Percentiles rank a stretch among this genome's conserved stretches.
Evolutionary conservation across 2,329 filamentous ascomycete species (phyloP).

Genomic region (Hawksworthiomyces lignivorus): DNA sequence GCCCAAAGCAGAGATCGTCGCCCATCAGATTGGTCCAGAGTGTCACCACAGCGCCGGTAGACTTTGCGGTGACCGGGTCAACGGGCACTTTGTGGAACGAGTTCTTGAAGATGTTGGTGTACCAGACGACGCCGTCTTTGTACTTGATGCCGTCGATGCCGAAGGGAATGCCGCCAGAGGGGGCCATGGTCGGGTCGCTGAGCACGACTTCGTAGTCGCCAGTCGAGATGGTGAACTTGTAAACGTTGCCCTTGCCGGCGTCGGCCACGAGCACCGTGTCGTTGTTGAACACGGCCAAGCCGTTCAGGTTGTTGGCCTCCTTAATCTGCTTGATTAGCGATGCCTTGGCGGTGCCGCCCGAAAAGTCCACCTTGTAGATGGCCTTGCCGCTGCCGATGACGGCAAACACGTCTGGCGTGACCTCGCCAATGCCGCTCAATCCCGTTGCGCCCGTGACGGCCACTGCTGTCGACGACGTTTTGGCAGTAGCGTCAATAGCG

Average conservation of each 20-base stretch:
- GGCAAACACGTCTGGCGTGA: conserved; percentile 22
- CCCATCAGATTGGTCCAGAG: conserved; percentile 27
- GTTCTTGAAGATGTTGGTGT: conserved; percentile 29
- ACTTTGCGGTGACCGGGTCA: conserved; percentile 20
- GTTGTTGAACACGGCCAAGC: conserved; percentile 23
- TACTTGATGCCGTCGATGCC: conserved; percentile 27
- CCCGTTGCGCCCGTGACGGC: conserved; percentile 20
- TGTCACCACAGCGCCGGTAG: conserved; percentile 19
- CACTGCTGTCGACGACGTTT: conserved; percentile 21
- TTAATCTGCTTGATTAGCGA: conserved; percentile 22
- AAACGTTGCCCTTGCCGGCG: conserved; percentile 22
- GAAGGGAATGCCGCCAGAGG: conserved; percentile 23
- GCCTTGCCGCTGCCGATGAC: conserved; percentile 24
- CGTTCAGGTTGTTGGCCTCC: conserved; percentile 24
- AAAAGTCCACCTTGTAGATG: conserved; percentile 26
- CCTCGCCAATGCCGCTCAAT: conserved; percentile 25
- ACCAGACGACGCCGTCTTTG: conserved; percentile 23
- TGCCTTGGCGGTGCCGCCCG: conserved; percentile 14
- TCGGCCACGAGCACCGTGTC: conserved; percentile 24
- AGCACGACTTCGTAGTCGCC: conserved; percentile 20
- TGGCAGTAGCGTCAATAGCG: conserved; percentile 20
- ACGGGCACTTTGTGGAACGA: conserved; percentile 25
- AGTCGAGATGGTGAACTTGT: conserved; percentile 20
- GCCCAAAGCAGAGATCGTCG: conserved; percentile 25
- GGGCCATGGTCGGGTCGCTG: conserved; percentile 23